Evolutionary conservation across 2,329 filamentous ascomycete genomes (phyloP).

Genomic region (Chaetomium strumarium): DNA sequence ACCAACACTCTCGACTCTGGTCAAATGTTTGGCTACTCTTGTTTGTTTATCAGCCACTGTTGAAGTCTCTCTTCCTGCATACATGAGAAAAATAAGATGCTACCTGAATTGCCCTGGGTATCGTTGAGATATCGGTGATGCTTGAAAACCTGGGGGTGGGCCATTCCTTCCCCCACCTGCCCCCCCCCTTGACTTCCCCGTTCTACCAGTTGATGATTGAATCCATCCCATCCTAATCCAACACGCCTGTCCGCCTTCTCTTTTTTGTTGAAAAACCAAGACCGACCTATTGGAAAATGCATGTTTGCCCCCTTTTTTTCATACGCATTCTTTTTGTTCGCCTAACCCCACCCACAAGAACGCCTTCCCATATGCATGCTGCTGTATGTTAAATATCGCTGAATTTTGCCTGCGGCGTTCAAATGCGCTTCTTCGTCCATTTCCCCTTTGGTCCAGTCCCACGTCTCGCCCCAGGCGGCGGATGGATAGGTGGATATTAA

Average conservation of each 20-base stretch:
- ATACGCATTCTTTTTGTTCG: conserved; percentile 11
- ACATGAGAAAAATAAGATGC: conserved; percentile 7
- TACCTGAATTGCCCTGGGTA: conserved; percentile 28
- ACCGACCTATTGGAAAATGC: conserved; percentile 3
- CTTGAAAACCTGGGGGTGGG: conserved; percentile 21
- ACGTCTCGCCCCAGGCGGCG: conserved; percentile 14
- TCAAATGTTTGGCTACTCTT: neutral
- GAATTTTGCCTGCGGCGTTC: conserved; percentile 13
- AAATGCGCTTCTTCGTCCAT: conserved; percentile 1
- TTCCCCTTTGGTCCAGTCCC: conserved; percentile 5
- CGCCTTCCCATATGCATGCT: conserved; percentile 18
- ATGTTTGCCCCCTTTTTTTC: conserved; percentile 7
- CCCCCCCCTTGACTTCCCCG: conserved; percentile 2
- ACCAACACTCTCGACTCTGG: too few relatives aligned
- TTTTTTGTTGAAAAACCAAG: conserved; percentile 29
- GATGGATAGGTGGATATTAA: conserved; percentile 20
- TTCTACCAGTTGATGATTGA: conserved; percentile 16
- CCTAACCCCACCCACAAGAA: conserved; percentile 10
- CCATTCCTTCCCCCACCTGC: conserved; percentile 3
- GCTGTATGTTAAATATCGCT: conserved; percentile 19
- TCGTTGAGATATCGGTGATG: conserved; percentile 33
- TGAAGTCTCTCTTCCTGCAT: conserved; percentile 4
- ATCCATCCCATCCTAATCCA: conserved; percentile 14
- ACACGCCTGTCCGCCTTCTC: conserved; percentile 7
- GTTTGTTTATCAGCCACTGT: conserved; percentile 5